phyloP scores from a whole-genome alignment of 495 filamentous ascomycete genomes.

The Lasiosphaeria miniovina region DNA sequence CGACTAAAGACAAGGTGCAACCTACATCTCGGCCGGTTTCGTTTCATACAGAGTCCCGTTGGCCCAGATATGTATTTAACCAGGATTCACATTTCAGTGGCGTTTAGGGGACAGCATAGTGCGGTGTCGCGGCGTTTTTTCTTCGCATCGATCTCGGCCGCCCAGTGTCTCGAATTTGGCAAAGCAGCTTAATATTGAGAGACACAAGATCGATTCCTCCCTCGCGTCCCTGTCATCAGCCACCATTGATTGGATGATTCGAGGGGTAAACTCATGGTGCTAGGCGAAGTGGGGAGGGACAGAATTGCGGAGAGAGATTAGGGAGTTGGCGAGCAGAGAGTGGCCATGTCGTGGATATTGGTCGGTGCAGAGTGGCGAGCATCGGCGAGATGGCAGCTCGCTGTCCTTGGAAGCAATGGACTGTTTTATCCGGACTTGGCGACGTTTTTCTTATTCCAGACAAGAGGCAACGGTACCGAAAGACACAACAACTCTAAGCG shows the following conservation, averaged over 20 bases:
- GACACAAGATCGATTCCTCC: background rate
- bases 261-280: too few species aligned
- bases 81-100: conserved; percentile 34
- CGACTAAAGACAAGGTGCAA: conserved; percentile 33
- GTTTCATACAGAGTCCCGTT: conserved; percentile 24
- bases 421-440: conserved; percentile 13
- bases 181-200: conserved; percentile 23
- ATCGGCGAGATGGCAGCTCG: background rate
- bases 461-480: conserved; percentile 3
- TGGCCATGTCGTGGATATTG: too few species aligned
- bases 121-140: conserved; percentile 51
- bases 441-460: conserved; percentile 7
- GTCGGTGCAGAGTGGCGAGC: too few species aligned
- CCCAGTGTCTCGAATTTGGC: conserved; percentile 30
- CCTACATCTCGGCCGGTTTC: conserved; percentile 33
- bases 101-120: conserved; percentile 46
- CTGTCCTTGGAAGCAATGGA: conserved; percentile 1
- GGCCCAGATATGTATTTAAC: conserved; percentile 38
- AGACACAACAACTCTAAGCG: conserved; percentile 7
- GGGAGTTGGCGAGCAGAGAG: too few species aligned
- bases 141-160: conserved; percentile 22
- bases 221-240: background rate
- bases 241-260: background rate
- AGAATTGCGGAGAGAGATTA: too few species aligned
- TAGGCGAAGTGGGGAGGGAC: too few species aligned